These are phyloP conservation scores for Diutina catenulata DNA, from an alignment of 1,139 yeast genomes.

Conservation along the genomic window DNA sequence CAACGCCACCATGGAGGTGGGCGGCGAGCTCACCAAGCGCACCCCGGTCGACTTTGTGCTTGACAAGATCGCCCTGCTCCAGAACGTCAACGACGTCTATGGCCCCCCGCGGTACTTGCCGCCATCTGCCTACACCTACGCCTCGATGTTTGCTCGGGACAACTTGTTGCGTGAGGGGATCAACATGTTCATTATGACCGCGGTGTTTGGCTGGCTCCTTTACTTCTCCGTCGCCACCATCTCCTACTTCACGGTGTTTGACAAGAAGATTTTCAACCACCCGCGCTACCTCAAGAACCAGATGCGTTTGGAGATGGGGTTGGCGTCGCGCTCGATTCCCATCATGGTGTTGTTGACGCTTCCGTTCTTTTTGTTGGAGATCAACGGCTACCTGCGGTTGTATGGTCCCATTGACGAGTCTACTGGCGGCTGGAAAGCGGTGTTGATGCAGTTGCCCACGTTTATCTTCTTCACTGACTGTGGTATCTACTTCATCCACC, in stretches of 20 bases:
- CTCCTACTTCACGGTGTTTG: constrained; percentile 70
- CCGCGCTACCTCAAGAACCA: constrained; percentile 94
- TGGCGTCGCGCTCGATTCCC: constrained; percentile 77
- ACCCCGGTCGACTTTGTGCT: constrained; percentile 3
- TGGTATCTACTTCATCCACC: constrained; percentile 82
- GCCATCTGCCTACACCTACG: constrained; percentile 41
- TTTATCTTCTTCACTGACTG: constrained; percentile 90
- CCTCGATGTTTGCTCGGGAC: constrained; percentile 58
- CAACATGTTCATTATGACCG: constrained; percentile 59
- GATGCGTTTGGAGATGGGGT: constrained; percentile 67
- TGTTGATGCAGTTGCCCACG: constrained; percentile 55
- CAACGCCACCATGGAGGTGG: background rate
- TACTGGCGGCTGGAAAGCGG: constrained; percentile 59
- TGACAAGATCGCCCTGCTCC: constrained; percentile 16
- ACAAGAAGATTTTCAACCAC: constrained; percentile 82
- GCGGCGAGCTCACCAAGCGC: background rate
- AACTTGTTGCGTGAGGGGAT: constrained; percentile 60
- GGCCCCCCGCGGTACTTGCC: constrained; percentile 28
- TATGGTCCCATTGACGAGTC: constrained; percentile 54
- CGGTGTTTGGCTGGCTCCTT: constrained; percentile 74
- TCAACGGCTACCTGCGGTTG: constrained; percentile 71
- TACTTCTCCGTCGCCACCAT: constrained; percentile 68
- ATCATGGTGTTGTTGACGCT: constrained; percentile 74
- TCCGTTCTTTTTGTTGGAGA: constrained; percentile 81
- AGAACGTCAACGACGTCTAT: constrained; percentile 25